Evolutionary conservation across 768 basidiomycete genomes (phyloP).

Genomic region (Lentinula guzmanii): DNA sequence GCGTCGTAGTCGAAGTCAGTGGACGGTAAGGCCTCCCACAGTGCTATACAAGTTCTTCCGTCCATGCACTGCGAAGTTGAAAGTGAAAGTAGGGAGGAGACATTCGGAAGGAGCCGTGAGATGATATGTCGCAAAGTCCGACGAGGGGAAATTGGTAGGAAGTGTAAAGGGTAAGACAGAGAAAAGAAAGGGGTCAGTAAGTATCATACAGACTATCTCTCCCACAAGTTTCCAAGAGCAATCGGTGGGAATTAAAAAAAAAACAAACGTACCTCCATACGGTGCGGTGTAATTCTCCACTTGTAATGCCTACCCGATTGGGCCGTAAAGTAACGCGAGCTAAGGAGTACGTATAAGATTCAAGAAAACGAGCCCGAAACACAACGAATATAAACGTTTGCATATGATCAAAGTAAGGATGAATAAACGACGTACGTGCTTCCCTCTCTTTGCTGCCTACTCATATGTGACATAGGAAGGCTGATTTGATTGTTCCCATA

Average conservation of each 20-base stretch:
- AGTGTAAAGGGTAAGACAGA: neutral
- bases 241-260: neutral
- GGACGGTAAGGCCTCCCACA: conserved; percentile 60
- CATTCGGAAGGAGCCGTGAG: neutral
- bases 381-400: neutral
- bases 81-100: neutral
- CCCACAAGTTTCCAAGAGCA: neutral
- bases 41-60: conserved; percentile 52
- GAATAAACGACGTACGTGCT: conserved; percentile 48
- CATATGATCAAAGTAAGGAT: neutral
- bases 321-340: conserved; percentile 71
- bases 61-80: conserved; percentile 49
- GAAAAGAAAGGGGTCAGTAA: conserved; percentile 3
- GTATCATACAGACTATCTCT: neutral
- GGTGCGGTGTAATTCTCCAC: conserved; percentile 59
- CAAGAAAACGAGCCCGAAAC: neutral
- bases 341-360: conserved; percentile 16
- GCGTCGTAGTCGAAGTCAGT: conserved; percentile 50
- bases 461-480: conserved; percentile 50
- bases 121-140: neutral
- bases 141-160: neutral
- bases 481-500: conserved; percentile 60
- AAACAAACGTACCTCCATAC: conserved; percentile 59
- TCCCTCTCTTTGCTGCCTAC: conserved; percentile 51
- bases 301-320: conserved; percentile 68